phyloP scores from a whole-genome alignment of 345 rosid species.

The Gossypium arboreum region DNA sequence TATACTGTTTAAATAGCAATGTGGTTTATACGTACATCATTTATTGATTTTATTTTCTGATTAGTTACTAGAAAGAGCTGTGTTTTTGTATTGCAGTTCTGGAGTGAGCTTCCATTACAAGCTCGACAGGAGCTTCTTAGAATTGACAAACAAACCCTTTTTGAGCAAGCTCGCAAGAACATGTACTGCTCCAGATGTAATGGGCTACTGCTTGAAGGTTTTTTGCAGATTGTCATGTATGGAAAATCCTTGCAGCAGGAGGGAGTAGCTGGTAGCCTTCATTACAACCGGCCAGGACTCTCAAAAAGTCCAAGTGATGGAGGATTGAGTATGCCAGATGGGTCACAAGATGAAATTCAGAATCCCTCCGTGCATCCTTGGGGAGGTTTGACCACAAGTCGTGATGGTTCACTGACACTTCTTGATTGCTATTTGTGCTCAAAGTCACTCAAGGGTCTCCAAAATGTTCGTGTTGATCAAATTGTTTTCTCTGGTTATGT shows the following conservation, averaged over 20 bases:
- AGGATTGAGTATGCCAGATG: conserved; percentile 34
- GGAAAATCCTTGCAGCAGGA: conserved; percentile 74
- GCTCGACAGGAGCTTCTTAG: conserved; percentile 67
- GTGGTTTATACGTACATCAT: not conserved
- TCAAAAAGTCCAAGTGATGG: conserved; percentile 36
- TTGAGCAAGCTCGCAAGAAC: conserved; percentile 95
- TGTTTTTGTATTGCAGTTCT: conserved; percentile 50
- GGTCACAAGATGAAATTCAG: conserved; percentile 53
- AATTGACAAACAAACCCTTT: conserved; percentile 79
- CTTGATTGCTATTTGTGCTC: conserved; percentile 70
- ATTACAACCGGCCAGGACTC: conserved; percentile 33
- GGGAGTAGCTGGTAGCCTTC: conserved; percentile 38
- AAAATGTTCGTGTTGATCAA: conserved; percentile 52
- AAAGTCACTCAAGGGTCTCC: conserved; percentile 66
- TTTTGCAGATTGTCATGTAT: conserved; percentile 71
- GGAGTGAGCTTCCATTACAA: conserved; percentile 66
- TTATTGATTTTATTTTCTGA: conserved; percentile 2
- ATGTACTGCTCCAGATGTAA: conserved; percentile 96
- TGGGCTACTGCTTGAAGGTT: conserved; percentile 85
- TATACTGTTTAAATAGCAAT: not conserved
- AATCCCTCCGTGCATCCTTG: conserved; percentile 84
- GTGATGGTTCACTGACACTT: conserved; percentile 75
- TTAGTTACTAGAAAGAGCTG: conserved; percentile 13
- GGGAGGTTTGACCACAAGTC: conserved; percentile 87
- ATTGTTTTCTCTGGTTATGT: not conserved